Evolutionary conservation across 2,329 filamentous ascomycete genomes (phyloP).

Genomic region (Scortechinia acanthostroma): DNA sequence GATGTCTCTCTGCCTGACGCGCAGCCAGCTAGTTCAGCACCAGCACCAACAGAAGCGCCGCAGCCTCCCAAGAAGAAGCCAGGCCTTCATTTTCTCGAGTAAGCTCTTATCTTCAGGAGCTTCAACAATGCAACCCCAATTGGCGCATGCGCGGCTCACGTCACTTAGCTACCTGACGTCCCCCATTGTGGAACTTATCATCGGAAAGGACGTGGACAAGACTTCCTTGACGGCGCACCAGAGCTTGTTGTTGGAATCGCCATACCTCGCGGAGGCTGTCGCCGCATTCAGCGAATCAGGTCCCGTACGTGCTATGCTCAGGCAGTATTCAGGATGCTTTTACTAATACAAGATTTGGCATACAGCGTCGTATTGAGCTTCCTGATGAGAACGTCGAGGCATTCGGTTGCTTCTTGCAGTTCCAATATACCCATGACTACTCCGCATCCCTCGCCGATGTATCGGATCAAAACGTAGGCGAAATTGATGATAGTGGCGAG

Average conservation of each 20-base stretch:
- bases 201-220: constrained; percentile 31
- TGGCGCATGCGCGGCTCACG: neutral
- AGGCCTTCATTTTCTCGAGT: neutral
- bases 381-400: constrained; percentile 46
- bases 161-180: constrained; percentile 12
- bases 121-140: neutral
- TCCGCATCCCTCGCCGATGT: constrained; percentile 30
- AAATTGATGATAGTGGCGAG: constrained; percentile 41
- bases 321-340: neutral
- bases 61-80: neutral
- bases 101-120: neutral
- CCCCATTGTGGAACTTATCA: constrained; percentile 33
- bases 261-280: constrained; percentile 34
- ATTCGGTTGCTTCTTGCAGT: constrained; percentile 55
- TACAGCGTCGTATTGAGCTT: constrained; percentile 36
- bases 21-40: no score
- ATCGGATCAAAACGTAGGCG: constrained; percentile 27
- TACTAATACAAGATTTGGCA: constrained; percentile 21
- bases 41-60: neutral
- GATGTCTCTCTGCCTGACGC: no score
- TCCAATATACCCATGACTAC: constrained; percentile 61
- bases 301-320: constrained; percentile 16
- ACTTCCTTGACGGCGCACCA: constrained; percentile 52
- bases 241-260: constrained; percentile 46
- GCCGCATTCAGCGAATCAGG: neutral